A percentile compares a stretch with the other conserved stretches of the same genome.
Conservation (phyloP, 495 filamentous ascomycete genomes). For the Recurvomyces mirabilis region DNA sequence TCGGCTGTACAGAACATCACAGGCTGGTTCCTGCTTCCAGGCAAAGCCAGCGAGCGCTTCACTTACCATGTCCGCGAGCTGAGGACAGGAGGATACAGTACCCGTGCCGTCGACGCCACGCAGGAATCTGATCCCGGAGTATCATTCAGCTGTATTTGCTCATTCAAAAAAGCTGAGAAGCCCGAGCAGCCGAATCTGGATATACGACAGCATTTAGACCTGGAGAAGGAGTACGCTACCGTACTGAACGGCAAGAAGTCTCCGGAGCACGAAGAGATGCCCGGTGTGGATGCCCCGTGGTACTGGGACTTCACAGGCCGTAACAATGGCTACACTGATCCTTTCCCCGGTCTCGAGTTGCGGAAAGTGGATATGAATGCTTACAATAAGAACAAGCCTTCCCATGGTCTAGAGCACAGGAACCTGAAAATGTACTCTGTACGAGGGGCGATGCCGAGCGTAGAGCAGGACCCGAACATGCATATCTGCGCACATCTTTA, state of each 20-base stretch:
- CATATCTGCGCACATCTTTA: constrained; percentile 57
- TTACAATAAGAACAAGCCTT: constrained; percentile 38
- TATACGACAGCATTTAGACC: constrained; percentile 12
- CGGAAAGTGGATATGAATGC: constrained; percentile 51
- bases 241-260: constrained; percentile 33
- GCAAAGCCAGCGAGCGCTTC: constrained; percentile 44
- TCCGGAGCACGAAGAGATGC: constrained; percentile 32
- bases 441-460: constrained; percentile 27
- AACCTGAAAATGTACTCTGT: constrained; percentile 50
- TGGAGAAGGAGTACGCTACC: constrained; percentile 29
- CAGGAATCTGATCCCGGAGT: constrained; percentile 41
- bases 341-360: constrained; percentile 49
- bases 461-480: constrained; percentile 35
- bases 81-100: constrained; percentile 47
- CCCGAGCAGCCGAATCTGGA: background rate
- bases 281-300: constrained; percentile 39
- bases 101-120: constrained; percentile 45
- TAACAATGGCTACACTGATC: constrained; percentile 7
- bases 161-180: constrained; percentile 42
- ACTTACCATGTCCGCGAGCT: constrained; percentile 46
- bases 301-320: constrained; percentile 11
- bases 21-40: constrained; percentile 52
- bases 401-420: constrained; percentile 40
- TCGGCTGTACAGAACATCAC: constrained; percentile 44
- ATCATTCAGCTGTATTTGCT: constrained; percentile 47